Conservation (phyloP, 2,329 filamentous ascomycete species). For the Cladosporium sphaerospermum region DNA sequence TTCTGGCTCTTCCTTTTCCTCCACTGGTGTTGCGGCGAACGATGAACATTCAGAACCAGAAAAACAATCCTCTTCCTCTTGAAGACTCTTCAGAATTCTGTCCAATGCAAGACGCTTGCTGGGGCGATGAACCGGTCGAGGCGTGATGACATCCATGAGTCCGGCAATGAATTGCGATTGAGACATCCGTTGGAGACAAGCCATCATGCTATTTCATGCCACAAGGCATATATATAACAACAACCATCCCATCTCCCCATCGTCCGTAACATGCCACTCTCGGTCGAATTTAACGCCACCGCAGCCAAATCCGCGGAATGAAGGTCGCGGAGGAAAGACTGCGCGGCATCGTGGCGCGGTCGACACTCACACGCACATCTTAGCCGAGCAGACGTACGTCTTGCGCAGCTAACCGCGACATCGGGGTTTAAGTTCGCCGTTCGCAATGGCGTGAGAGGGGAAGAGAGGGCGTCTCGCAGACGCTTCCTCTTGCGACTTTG, state of each 20-base stretch:
- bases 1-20: neutral
- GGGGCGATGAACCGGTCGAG: neutral
- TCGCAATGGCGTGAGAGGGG: neutral
- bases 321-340: neutral
- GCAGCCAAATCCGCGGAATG: neutral
- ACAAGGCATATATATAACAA: neutral
- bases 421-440: neutral
- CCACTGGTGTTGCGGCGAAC: neutral
- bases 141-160: neutral
- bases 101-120: neutral
- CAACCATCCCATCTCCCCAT: neutral
- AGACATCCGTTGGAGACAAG: neutral
- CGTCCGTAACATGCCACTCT: too few relatives aligned
- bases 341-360: neutral
- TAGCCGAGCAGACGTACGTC: neutral
- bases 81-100: neutral
- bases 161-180: neutral
- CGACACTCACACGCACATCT: neutral
- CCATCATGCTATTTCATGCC: neutral
- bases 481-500: neutral
- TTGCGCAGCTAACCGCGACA: neutral
- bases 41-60: constrained; percentile 5
- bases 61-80: neutral
- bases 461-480: neutral
- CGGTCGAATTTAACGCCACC: neutral